Percentiles rank a stretch among this genome's conserved stretches.
These are phyloP conservation scores for Zymoseptoria crescenta DNA, from an alignment of 2,329 filamentous ascomycete genomes.

Conservation along the genomic window DNA sequence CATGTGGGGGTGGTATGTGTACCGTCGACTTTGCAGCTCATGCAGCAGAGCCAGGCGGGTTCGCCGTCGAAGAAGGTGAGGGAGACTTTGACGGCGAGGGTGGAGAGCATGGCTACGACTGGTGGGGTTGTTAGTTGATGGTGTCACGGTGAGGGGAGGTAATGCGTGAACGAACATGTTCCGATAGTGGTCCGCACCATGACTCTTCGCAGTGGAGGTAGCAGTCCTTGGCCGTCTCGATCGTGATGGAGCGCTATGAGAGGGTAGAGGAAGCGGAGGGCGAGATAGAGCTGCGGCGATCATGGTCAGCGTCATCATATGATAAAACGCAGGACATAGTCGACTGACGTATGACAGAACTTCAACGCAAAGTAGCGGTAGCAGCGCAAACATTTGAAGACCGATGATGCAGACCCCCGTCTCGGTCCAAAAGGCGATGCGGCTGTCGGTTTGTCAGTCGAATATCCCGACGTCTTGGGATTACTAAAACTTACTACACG, in stretches of 20 bases:
- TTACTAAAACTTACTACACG: slow-evolving; percentile 6
- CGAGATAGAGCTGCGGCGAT: slow-evolving; percentile 11
- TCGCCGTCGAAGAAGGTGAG: slow-evolving; percentile 17
- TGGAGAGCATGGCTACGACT: slow-evolving; percentile 13
- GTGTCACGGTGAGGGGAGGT: background rate
- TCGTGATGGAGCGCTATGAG: slow-evolving; percentile 15
- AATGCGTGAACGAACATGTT: background rate
- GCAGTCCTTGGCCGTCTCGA: slow-evolving; percentile 10
- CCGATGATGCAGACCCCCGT: slow-evolving; percentile 12
- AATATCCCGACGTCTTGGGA: background rate
- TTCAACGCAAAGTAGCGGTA: slow-evolving; percentile 13
- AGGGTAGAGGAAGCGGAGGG: slow-evolving; percentile 14
- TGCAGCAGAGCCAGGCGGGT: slow-evolving; percentile 17
- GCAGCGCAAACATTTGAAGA: slow-evolving; percentile 12
- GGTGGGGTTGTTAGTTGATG: slow-evolving; percentile 1
- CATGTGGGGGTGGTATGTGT: background rate
- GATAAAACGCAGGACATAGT: background rate
- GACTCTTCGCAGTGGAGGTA: slow-evolving; percentile 10
- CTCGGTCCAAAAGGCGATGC: slow-evolving; percentile 10
- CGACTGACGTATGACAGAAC: slow-evolving; percentile 13
- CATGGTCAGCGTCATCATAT: background rate
- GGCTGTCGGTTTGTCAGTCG: slow-evolving; percentile 4
- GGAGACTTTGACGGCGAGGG: slow-evolving; percentile 14
- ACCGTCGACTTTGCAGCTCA: slow-evolving; percentile 19
- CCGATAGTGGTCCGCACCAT: slow-evolving; percentile 12